Percentiles rank a stretch among this genome's conserved stretches.
These are phyloP conservation scores for Aspergillus amoenus DNA, from an alignment of 2,329 filamentous ascomycete species.

Conservation along the genomic window DNA sequence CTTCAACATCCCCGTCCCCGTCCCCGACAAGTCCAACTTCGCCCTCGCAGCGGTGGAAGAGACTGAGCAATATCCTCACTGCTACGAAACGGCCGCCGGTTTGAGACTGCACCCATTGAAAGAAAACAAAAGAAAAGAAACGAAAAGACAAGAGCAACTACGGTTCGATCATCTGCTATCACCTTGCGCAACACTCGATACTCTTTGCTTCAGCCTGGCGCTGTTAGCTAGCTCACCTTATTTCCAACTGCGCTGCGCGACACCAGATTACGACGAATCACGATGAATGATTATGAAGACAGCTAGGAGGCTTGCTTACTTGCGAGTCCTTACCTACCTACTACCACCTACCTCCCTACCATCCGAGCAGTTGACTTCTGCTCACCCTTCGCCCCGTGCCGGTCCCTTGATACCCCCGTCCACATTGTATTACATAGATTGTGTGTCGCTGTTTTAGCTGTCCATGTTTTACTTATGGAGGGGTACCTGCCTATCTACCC, in stretches of 20 bases:
- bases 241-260: background rate
- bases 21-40: constrained; percentile 19
- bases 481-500: too few species aligned
- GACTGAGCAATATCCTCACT: constrained; percentile 33
- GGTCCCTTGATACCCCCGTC: constrained; percentile 12
- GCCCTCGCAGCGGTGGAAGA: constrained; percentile 33
- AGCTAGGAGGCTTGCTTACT: constrained; percentile 1
- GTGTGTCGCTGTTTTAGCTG: constrained; percentile 5
- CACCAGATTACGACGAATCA: constrained; percentile 2
- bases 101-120: background rate
- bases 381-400: background rate
- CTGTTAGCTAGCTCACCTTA: background rate
- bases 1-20: background rate
- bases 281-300: constrained; percentile 7
- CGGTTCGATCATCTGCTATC: background rate
- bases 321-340: background rate
- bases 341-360: background rate
- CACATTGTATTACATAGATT: constrained; percentile 10
- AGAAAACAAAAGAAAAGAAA: background rate
- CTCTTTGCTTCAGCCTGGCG: background rate
- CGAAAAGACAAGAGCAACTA: background rate
- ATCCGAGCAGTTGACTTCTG: too few species aligned
- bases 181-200: background rate
- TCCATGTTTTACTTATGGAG: background rate
- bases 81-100: constrained; percentile 24